These are phyloP conservation scores for Malus hybrid DNA, from an alignment of 331 rosid genomes.

Conservation along the genomic window DNA sequence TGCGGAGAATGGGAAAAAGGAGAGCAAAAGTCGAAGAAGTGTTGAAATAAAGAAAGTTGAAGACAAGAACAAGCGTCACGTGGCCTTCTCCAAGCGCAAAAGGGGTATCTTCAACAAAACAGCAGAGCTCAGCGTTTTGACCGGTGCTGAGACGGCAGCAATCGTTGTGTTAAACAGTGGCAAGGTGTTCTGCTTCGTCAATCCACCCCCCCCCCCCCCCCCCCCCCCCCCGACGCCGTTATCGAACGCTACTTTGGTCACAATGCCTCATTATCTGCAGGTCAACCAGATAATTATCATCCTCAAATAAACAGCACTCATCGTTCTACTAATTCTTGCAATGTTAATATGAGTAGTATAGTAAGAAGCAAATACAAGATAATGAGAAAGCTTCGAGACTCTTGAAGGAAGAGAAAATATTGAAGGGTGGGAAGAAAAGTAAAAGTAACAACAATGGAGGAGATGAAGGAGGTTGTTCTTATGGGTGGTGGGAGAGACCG, in stretches of 20 bases:
- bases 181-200: constrained; percentile 5
- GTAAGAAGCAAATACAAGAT: background rate
- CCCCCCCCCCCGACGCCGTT: background rate
- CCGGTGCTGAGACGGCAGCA: background rate
- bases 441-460: background rate
- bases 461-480: background rate
- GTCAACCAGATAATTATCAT: background rate
- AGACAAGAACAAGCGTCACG: constrained; percentile 14
- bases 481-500: constrained; percentile 17
- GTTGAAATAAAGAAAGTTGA: constrained; percentile 13
- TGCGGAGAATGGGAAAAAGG: background rate
- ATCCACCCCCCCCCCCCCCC: background rate
- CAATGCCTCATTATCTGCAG: background rate
- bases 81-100: constrained; percentile 20
- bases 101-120: constrained; percentile 14
- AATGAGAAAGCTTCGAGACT: background rate
- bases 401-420: constrained; percentile 9
- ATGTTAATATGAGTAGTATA: background rate
- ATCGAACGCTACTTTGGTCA: background rate
- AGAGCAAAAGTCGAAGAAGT: background rate
- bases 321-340: background rate
- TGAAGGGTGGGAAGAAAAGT: background rate
- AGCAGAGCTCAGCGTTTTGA: constrained; percentile 9
- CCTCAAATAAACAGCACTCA: too few relatives aligned
- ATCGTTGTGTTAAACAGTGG: background rate